Evolutionary conservation across 495 filamentous ascomycete species (phyloP).

Genomic region (Pseudoneurospora amorphoporcata): DNA sequence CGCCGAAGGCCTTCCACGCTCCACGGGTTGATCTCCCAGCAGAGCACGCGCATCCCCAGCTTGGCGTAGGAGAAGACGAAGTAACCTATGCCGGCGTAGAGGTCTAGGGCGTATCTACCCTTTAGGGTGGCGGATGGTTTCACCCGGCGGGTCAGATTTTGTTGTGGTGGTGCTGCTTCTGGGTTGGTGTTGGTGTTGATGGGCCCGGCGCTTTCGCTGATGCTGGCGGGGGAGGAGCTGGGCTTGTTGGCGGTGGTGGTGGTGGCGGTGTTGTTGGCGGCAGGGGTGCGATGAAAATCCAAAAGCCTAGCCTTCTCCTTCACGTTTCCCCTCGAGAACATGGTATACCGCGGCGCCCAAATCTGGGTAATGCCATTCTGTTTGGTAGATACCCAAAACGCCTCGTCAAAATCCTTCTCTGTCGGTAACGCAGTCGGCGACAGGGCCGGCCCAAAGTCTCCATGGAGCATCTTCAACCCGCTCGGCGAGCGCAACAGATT

Average conservation of each 20-base stretch:
- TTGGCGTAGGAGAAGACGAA: constrained; percentile 73
- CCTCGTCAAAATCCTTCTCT: constrained; percentile 41
- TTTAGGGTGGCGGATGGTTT: neutral
- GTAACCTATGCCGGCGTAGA: constrained; percentile 90
- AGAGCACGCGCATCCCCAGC: constrained; percentile 64
- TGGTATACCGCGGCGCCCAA: constrained; percentile 81
- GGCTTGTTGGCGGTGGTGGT: no score
- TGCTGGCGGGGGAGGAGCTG: no score
- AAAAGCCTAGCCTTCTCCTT: constrained; percentile 77
- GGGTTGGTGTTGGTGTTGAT: neutral
- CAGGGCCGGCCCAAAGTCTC: constrained; percentile 49
- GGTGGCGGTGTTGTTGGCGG: no score
- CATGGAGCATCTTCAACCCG: constrained; percentile 50
- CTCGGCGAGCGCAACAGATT: constrained; percentile 61
- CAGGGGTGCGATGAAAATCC: constrained; percentile 21
- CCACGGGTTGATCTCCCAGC: constrained; percentile 88
- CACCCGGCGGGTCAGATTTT: neutral
- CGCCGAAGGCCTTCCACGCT: constrained; percentile 69
- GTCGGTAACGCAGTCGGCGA: constrained; percentile 1
- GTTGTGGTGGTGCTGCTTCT: neutral
- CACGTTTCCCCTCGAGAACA: constrained; percentile 85
- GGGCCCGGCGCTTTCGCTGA: neutral
- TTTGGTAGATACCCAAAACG: constrained; percentile 64
- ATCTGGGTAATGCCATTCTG: constrained; percentile 77
- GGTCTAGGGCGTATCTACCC: constrained; percentile 52